Conservation (phyloP, 108 stramenopile species). For the Parietichytrium sp. region DNA sequence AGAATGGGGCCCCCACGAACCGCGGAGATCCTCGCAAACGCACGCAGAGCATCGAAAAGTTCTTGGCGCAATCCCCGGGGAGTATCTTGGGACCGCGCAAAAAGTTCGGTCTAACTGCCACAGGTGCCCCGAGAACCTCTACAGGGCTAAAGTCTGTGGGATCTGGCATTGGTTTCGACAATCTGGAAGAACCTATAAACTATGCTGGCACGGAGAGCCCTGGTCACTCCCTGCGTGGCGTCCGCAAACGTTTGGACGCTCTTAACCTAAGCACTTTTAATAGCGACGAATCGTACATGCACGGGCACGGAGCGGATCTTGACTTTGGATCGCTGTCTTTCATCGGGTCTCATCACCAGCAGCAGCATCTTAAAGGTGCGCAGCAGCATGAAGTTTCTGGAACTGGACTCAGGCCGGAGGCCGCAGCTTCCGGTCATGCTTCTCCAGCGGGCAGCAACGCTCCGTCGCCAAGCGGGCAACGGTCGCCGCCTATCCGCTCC, state of each 20-base stretch:
- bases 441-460: no score
- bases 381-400: no score
- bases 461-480: no score
- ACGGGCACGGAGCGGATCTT: no score
- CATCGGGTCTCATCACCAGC: background rate
- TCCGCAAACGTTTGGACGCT: constrained; percentile 33
- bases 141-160: background rate
- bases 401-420: no score
- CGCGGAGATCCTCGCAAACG: constrained; percentile 7
- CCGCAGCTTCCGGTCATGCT: no score
- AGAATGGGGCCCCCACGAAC: constrained; percentile 6
- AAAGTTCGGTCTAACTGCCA: background rate
- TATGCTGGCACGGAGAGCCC: no score
- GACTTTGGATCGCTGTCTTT: background rate
- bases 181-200: no score
- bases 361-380: no score
- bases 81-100: constrained; percentile 27
- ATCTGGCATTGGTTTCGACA: background rate
- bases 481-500: no score
- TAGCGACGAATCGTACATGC: no score
- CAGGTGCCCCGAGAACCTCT: background rate
- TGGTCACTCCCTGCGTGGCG: background rate
- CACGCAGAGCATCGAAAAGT: constrained; percentile 39
- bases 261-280: constrained; percentile 37
- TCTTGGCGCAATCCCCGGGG: constrained; percentile 14